A percentile compares a stretch with the other conserved stretches of the same genome.
These are phyloP conservation scores for Pachysandra terminalis DNA, from an alignment of 164 flowering plant genomes.

Conservation along the genomic window DNA sequence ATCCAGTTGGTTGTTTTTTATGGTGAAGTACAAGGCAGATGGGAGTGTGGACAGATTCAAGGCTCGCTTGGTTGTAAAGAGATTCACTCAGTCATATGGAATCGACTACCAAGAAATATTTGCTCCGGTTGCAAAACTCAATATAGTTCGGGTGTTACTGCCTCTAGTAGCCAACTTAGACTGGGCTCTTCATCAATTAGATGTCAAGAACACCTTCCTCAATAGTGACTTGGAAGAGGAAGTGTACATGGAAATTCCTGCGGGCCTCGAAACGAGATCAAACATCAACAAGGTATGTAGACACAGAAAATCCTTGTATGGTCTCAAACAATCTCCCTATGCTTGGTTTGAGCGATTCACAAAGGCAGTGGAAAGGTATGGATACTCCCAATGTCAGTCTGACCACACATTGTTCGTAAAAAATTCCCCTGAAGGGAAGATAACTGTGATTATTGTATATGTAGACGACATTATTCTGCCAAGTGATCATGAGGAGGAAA, in stretches of 20 bases:
- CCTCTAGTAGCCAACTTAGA: background rate
- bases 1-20: background rate
- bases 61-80: background rate
- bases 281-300: background rate
- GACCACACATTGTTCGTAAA: conserved; percentile 7
- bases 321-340: conserved; percentile 13
- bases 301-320: conserved; percentile 5
- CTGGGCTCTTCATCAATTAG: background rate
- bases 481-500: background rate
- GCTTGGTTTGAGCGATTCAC: conserved; percentile 17
- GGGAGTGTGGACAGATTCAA: background rate
- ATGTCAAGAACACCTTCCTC: background rate
- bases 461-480: conserved; percentile 10
- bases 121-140: background rate
- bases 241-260: background rate
- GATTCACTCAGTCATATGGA: background rate
- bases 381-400: conserved; percentile 1
- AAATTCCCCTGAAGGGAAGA: background rate
- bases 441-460: background rate
- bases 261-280: background rate
- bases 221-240: background rate
- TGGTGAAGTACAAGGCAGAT: background rate
- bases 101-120: background rate
- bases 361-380: background rate
- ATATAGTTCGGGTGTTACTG: background rate